Evolutionary conservation across 345 rosid genomes (phyloP), one percentile per base, ranked within the genome.

Genomic region (Brassica cretica): DNA sequence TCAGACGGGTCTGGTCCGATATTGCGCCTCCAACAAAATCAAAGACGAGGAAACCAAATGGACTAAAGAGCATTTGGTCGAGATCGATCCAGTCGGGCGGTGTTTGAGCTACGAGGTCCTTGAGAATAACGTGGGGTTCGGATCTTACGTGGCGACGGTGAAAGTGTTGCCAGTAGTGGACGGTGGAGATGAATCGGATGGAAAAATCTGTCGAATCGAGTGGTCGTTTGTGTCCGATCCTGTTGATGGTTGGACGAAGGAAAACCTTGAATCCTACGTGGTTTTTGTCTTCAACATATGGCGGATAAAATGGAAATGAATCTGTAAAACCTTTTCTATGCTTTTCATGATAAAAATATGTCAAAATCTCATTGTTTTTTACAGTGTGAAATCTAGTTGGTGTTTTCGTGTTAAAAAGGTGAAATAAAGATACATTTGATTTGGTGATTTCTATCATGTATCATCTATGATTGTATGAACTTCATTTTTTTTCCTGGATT

Each of bases 161-260:
- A 82, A 78, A 71, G 88, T 85, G 8, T 30, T 71, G 49, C 83
- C 82, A 2, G 11, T 35, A 2, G 11, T 35, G 7, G 30, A 62
- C 18, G 87, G 64, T 9, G 74, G 68, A 2, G 82, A 67, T 74
- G 55, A 66, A 66, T 11, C 55, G 18, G 33, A 64, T 9, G 72
- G 72, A 1, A 80, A 39, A 24, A 85, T 84, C 35, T 89, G 89
- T 67, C 69, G 27, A 73, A 81, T 93, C 24, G 90, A 86, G 83
- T 93, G 92, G 90, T 87, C 91, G 63, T 93, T 81, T 59, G 84
- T 82, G 3, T 74, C 83, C 8, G 94, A 93, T 79, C 93, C 90
- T 9, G 59, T 84, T n/a, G 83, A 82, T 71, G 94, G 92, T 58
- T 84, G 88, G 88, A 80, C 33, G 62, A 66, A 61, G 9, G 86